Conservation (phyloP, 805 yeast species). For the Pichia exigua region DNA sequence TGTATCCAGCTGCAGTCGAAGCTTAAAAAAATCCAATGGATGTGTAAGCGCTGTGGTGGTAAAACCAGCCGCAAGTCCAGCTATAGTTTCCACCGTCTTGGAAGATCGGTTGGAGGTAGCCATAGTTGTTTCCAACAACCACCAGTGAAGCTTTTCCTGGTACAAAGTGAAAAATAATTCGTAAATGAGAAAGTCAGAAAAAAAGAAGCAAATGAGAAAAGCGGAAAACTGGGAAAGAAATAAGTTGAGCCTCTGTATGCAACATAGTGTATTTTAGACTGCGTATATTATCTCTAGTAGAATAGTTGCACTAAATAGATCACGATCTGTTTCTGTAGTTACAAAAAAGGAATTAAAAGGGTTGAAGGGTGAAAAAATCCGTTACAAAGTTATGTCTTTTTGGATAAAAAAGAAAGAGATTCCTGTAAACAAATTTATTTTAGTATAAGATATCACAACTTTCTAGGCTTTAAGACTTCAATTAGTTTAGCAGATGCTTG, state of each 20-base stretch:
- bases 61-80: conserved; percentile 75
- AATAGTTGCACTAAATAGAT: no score
- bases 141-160: neutral
- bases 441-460: no score
- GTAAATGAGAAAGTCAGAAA: neutral
- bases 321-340: no score
- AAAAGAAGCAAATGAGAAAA: neutral
- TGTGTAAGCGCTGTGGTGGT: conserved; percentile 75
- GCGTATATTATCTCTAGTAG: no score
- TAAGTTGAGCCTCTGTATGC: neutral
- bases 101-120: neutral
- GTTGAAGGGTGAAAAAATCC: no score
- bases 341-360: no score
- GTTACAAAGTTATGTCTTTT: no score
- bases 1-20: conserved; percentile 64
- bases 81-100: conserved; percentile 31
- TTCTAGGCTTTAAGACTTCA: no score
- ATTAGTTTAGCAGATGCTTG: no score
- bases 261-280: no score
- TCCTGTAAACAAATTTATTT: no score
- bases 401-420: no score
- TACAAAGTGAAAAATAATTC: neutral
- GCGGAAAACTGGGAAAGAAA: neutral
- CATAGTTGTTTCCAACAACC: neutral
- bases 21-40: conserved; percentile 81